Evolutionary conservation across 345 rosid genomes (phyloP).

Genomic region (Lagerstroemia speciosa): DNA sequence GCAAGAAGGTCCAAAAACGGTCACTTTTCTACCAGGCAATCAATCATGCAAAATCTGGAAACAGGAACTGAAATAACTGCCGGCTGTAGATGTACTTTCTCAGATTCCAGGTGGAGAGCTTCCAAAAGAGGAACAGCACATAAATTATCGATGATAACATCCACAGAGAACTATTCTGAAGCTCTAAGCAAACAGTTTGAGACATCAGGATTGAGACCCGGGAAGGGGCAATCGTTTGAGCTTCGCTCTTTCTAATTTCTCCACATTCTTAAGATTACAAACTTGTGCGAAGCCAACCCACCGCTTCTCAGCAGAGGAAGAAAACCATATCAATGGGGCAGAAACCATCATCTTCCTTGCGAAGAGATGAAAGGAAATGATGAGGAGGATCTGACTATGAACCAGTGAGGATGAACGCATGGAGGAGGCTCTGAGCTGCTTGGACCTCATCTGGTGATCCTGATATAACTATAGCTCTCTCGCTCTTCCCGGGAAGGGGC

Average conservation of each 20-base stretch:
- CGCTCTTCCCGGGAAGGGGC: conserved; percentile 59
- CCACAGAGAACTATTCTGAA: background rate
- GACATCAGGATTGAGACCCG: background rate
- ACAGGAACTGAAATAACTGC: too few relatives aligned
- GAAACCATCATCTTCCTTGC: background rate
- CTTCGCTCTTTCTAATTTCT: background rate
- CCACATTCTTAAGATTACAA: background rate
- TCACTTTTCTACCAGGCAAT: too few relatives aligned
- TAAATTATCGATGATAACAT: background rate
- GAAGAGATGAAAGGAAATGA: background rate
- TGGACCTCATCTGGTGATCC: conserved; percentile 95
- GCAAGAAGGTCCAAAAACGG: too few relatives aligned
- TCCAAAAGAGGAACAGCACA: background rate
- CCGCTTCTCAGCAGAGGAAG: background rate
- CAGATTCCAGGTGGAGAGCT: background rate
- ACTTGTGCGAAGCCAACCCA: background rate
- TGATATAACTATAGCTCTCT: conserved; percentile 78
- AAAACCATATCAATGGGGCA: background rate
- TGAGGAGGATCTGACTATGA: conserved; percentile 14
- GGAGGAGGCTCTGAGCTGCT: conserved; percentile 94
- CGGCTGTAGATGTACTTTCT: too few relatives aligned
- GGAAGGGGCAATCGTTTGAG: background rate
- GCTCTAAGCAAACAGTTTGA: background rate
- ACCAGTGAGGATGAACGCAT: conserved; percentile 83
- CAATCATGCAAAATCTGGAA: too few relatives aligned